These are phyloP conservation scores for Astrothelium subdiscretum DNA, from an alignment of 495 filamentous ascomycete genomes.

Conservation along the genomic window DNA sequence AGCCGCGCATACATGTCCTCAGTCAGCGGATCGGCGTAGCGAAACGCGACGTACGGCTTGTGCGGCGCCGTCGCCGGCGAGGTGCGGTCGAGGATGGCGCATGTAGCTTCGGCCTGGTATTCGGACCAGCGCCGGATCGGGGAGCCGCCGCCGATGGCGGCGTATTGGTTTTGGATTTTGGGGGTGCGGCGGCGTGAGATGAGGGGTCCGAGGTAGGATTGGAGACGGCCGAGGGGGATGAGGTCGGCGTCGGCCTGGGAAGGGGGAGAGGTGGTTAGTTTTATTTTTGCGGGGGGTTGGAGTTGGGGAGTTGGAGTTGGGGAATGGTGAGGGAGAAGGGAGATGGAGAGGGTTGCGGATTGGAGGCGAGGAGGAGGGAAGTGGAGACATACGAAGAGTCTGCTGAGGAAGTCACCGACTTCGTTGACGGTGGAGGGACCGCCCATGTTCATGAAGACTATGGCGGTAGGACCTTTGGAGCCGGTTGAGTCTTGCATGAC, in stretches of 20 bases:
- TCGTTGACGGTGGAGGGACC: constrained; percentile 81
- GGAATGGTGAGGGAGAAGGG: not conserved
- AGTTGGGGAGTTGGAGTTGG: constrained; percentile 5
- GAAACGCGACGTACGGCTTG: constrained; percentile 97
- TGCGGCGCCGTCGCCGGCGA: constrained; percentile 92
- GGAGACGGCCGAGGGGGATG: constrained; percentile 89
- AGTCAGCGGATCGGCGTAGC: constrained; percentile 87
- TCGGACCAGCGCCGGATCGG: constrained; percentile 98
- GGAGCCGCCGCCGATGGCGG: constrained; percentile 89
- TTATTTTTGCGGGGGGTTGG: no score
- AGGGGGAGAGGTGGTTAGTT: not conserved
- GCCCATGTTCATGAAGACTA: constrained; percentile 99
- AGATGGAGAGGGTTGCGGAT: not conserved
- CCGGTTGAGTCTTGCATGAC: constrained; percentile 57
- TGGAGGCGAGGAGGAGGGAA: not conserved
- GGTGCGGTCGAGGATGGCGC: constrained; percentile 81
- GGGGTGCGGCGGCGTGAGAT: constrained; percentile 80
- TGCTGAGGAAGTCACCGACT: constrained; percentile 84
- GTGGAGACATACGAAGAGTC: constrained; percentile 62
- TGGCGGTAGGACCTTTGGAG: constrained; percentile 68
- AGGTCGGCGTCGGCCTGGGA: constrained; percentile 78
- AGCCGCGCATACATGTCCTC: constrained; percentile 80
- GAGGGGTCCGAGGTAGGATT: constrained; percentile 78
- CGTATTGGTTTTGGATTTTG: constrained; percentile 92
- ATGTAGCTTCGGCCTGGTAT: constrained; percentile 84